phyloP scores from a whole-genome alignment of 2,329 filamentous ascomycete species.

The Fusarium sp. region DNA sequence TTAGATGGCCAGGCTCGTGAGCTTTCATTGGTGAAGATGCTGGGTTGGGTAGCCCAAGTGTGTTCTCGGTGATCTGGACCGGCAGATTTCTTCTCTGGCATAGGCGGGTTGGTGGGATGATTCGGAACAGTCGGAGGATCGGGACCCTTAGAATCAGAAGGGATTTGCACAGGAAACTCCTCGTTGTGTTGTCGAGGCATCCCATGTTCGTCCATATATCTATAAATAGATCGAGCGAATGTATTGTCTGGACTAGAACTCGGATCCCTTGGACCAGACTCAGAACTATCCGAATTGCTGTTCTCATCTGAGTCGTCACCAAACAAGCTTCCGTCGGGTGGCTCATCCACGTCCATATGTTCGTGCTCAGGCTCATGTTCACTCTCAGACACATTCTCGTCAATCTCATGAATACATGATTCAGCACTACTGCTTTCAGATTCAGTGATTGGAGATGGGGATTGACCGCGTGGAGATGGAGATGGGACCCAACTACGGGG shows the following conservation, averaged over 20 bases:
- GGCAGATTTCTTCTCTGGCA: background rate
- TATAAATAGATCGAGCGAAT: background rate
- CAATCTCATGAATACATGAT: background rate
- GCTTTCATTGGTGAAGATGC: conserved; percentile 30
- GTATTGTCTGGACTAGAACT: background rate
- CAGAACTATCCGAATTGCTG: background rate
- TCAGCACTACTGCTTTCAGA: background rate
- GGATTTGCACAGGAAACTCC: background rate
- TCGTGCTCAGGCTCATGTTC: background rate
- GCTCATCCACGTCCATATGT: background rate
- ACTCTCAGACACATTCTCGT: background rate
- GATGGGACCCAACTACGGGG: background rate
- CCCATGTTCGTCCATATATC: background rate
- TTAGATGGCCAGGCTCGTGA: conserved; percentile 17
- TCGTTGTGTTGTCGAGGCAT: too few relatives aligned
- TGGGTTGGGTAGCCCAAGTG: conserved; percentile 44
- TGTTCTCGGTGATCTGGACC: conserved; percentile 3
- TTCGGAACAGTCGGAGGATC: background rate
- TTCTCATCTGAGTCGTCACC: background rate
- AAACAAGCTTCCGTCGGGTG: background rate
- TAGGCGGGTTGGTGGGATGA: background rate
- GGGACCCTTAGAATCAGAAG: background rate
- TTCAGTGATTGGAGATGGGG: background rate
- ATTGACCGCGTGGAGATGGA: background rate
- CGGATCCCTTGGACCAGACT: background rate